Base-by-base conservation (phyloP, 306 rosid genomes). In the Cicer arietinum region DNA sequence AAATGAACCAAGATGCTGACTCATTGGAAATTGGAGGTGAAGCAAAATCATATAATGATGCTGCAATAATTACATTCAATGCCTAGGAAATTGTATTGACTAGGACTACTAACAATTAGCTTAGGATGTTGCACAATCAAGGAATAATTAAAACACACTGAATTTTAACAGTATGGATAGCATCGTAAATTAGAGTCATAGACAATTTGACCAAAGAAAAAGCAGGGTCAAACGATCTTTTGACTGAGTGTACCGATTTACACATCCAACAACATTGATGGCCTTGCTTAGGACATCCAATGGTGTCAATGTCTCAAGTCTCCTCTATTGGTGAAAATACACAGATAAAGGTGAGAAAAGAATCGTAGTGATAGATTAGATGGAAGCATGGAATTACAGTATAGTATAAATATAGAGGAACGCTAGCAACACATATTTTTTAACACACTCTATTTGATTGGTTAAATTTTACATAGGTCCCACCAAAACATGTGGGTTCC, bases 371-470 rank as follows among this genome's bases (percentile, higher is more conserved):
- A 76, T 66, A 75, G 37, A 66, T 10, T 67, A 54, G 48, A 66
- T 67, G 48, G 67, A 76, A 37, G 67, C 17, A 76, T 30, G 37
- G 71, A 67, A 64, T n/a, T 61, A 61, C 18, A 37, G 46, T 61
- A 61, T 13, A 39, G 39, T 39, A n/a, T 5, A 56, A 30, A 30
- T 30, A 30, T 30, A 4, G 37, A 30, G 5, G 37, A 30, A 6
- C 4, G 37, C 37, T 30, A 30, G 37, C 37, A 30, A 30, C 37
- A 30, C 5, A 30, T 6, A 30, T 30, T 30, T 30, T 30, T 3
- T 30, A 30, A 30, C 37, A 30, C 35, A 25, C 35, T 25, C 37
- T 30, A 30, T 30, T 30, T 30, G 37, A 30, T 30, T 30, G 37
- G 37, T 30, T 30, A 30, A 30, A 30, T 3, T 30, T 30, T 30